Evolutionary conservation across 345 rosid genomes (phyloP), one percentile per base, ranked within the genome.

Genomic region (Pistacia atlantica): DNA sequence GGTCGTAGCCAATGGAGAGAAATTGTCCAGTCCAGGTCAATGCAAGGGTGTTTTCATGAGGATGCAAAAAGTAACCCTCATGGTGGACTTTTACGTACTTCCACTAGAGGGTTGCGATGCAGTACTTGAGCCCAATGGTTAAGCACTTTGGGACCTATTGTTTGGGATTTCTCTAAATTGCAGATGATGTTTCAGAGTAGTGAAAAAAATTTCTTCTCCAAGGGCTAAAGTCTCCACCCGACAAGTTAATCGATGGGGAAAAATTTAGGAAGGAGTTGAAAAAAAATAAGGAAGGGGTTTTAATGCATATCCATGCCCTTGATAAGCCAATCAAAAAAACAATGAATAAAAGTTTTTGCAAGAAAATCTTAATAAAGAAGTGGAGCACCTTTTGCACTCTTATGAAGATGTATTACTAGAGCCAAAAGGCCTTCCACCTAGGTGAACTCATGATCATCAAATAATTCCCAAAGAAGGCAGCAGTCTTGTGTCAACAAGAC

Each of bases 91-190:
- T 14, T 62, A 46, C 11, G 10, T 51, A 17, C 33, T 74, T 11
- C 63, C 5, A 11, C 11, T 33, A 11, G 25, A 62, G 3, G 4
- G 12, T 0, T 31, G 45, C 49, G 45, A 31, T 63, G 25, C 3
- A 0, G 38, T 73, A 16, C 17, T 37, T 14, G 33, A 37, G 25
- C 31, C 16, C 62, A 69, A 54, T 69, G 73, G 62, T 14, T 54
- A 6, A 70, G 28, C 5, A 74, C 62, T 0, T 74, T 74, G 12
- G 54, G 63, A 4, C 64, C 25, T 11, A 58, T 76, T 58, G 25
- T 58, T 18, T 75, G 58, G 66, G 67, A 67, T 67, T 67, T 76
- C 20, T 42, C 74, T 25, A 68, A 60, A 3, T 22, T 76, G 18
- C 55, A 0, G 0, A 69, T 76, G 74, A 48, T 17, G 31, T 76